These are phyloP conservation scores for Litsea cubeba DNA, from an alignment of 164 flowering plant species.

Conservation along the genomic window DNA sequence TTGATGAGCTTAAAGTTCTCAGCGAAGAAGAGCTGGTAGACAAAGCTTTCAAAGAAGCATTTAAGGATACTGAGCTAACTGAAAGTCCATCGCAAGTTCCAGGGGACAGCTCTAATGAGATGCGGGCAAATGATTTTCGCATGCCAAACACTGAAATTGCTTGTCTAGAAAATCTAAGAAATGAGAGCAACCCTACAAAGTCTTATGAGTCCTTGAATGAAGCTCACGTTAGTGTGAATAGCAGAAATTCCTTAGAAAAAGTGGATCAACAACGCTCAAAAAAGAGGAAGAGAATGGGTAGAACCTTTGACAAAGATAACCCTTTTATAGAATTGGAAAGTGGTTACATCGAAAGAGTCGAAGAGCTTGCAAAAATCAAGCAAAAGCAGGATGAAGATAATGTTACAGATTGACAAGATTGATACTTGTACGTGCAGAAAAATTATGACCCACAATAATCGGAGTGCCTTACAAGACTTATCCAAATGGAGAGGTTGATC, in stretches of 20 bases:
- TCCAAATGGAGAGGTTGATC: too few species aligned
- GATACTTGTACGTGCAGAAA: too few species aligned
- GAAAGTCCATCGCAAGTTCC: constrained; percentile 10
- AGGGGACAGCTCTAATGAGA: constrained; percentile 18
- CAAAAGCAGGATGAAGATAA: constrained; percentile 82
- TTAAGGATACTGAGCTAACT: constrained; percentile 30
- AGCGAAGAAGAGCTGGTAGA: constrained; percentile 58
- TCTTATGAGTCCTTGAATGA: constrained; percentile 10
- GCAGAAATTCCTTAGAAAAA: constrained; percentile 9
- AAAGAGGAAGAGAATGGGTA: constrained; percentile 32
- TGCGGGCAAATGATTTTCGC: constrained; percentile 13
- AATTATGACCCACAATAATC: too few species aligned
- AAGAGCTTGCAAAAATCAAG: constrained; percentile 52
- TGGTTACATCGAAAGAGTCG: constrained; percentile 45
- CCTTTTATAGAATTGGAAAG: constrained; percentile 26
- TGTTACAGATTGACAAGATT: too few species aligned
- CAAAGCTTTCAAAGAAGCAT: constrained; percentile 61
- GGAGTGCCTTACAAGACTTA: too few species aligned
- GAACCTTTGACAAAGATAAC: constrained; percentile 23
- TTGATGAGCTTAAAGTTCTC: constrained; percentile 63
- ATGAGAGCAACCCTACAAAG: constrained; percentile 11
- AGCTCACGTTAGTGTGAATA: neutral
- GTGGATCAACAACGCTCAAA: constrained; percentile 9
- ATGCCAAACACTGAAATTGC: constrained; percentile 10
- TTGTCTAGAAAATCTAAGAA: constrained; percentile 2